Base-by-base conservation (phyloP, 768 basidiomycete genomes). In the Rhizopogon vesiculosus region DNA sequence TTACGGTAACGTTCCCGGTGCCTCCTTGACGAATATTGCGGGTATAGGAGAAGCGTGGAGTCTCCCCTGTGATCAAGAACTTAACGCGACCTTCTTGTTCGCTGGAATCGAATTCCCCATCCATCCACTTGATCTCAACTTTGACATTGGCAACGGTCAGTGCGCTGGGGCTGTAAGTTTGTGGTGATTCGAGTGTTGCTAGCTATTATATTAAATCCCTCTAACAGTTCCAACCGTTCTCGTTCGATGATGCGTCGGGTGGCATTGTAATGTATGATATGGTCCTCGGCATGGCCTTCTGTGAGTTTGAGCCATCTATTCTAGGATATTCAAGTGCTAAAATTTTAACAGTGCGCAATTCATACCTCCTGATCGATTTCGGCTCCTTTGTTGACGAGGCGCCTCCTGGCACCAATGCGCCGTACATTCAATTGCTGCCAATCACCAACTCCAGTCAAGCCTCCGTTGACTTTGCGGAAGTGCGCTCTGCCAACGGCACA, bases 201-300 rank as follows among this genome's bases (percentile, higher is more conserved):
- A 44, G 51, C 29, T 46, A 7, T 59, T 39, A 22, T 40, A 25
- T 25, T 25, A 41, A 51, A 18, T 54, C 1, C 28, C 42, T 15
- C 19, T 18, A 25, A 19, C 56, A 88, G 87, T 90, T 89, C 72
- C 88, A 89, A 60, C 87, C 87, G 6, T 79, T 82, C 42, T 77
- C 79, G 7, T 81, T 77, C 45, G 73, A 78, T 48, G 73, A 78
- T 29, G 74, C 67, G 29, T 13, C 54, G 1, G 29, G 25, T 0
- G 42, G 43, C 7, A 39, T 56, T 1, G 52, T 60, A 28, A 13
- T 55, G 41, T 89, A 76, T 58, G 87, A 89, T 62, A 78, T 85
- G 66, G 78, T 89, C 44, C 73, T 89, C 44, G 88, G 88, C 54
- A 89, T 89, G 85, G 77, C 81, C 8, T 89, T 88, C 71, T 68